A percentile compares a stretch with the other conserved stretches of the same genome.
These are phyloP conservation scores for Aspergillus ochraceus DNA, from an alignment of 2,329 filamentous ascomycete genomes.

Conservation along the genomic window DNA sequence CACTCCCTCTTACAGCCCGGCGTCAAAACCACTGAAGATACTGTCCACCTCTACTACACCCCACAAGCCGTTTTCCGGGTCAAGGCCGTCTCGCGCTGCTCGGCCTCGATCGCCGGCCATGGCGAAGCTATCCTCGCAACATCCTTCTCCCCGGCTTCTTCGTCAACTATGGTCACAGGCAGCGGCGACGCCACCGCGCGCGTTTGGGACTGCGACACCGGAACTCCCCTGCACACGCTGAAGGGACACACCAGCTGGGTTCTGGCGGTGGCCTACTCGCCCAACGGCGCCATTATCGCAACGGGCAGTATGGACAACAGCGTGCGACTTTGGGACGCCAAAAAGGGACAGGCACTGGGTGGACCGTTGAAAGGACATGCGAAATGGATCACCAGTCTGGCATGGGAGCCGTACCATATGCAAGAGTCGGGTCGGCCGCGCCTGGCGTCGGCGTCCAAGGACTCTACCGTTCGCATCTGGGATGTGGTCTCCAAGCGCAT, in stretches of 20 bases:
- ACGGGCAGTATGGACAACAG: slow-evolving; percentile 93
- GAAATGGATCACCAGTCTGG: slow-evolving; percentile 83
- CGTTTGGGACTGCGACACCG: slow-evolving; percentile 93
- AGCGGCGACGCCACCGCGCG: slow-evolving; percentile 88
- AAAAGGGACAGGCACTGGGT: slow-evolving; percentile 72
- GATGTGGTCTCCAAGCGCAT: slow-evolving; percentile 74
- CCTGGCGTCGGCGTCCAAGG: slow-evolving; percentile 85
- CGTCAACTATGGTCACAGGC: slow-evolving; percentile 78
- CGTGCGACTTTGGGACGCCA: slow-evolving; percentile 85
- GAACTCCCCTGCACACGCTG: slow-evolving; percentile 81
- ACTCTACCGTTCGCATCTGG: slow-evolving; percentile 86
- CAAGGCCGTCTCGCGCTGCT: slow-evolving; percentile 85
- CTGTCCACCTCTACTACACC: slow-evolving; percentile 63
- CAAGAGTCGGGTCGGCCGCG: slow-evolving; percentile 72
- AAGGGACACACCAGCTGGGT: slow-evolving; percentile 91
- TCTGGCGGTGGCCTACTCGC: slow-evolving; percentile 80
- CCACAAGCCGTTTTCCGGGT: slow-evolving; percentile 94
- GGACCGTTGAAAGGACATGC: slow-evolving; percentile 77
- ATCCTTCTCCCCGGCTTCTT: slow-evolving; percentile 79
- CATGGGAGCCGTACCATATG: slow-evolving; percentile 92
- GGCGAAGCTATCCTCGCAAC: slow-evolving; percentile 85
- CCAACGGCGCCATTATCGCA: slow-evolving; percentile 76
- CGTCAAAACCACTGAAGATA: slow-evolving; percentile 60
- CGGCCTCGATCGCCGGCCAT: slow-evolving; percentile 84
- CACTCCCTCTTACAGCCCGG: slow-evolving; percentile 53